phyloP scores from a whole-genome alignment of 768 basidiomycete genomes.

The Glaciozyma martinii region DNA sequence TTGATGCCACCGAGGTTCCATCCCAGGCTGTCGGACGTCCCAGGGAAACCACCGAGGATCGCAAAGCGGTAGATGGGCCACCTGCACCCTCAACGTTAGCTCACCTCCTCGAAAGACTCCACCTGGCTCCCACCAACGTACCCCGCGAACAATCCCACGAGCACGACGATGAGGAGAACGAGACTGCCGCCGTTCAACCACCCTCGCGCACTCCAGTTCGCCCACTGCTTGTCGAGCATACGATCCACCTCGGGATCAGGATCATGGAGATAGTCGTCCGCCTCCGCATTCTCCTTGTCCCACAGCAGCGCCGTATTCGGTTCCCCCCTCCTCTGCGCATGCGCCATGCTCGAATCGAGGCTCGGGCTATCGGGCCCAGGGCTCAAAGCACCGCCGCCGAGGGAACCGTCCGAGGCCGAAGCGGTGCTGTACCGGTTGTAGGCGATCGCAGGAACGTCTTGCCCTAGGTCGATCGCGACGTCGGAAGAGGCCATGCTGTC shows the following conservation, averaged over 20 bases:
- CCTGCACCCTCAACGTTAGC: slow-evolving; percentile 33
- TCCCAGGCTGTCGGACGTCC: slow-evolving; percentile 1
- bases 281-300: slow-evolving; percentile 32
- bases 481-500: slow-evolving; percentile 27
- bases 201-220: slow-evolving; percentile 69
- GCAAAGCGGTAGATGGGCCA: slow-evolving; percentile 55
- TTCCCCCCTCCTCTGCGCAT: neutral
- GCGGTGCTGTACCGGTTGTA: slow-evolving; percentile 6
- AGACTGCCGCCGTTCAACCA: slow-evolving; percentile 69
- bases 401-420: neutral
- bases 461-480: slow-evolving; percentile 18
- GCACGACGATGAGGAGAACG: slow-evolving; percentile 57
- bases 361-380: neutral
- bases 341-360: neutral
- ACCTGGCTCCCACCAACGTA: slow-evolving; percentile 49
- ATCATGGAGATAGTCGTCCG: slow-evolving; percentile 34
- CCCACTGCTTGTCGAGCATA: slow-evolving; percentile 45
- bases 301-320: slow-evolving; percentile 23
- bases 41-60: neutral
- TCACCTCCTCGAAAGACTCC: too few relatives aligned
- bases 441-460: slow-evolving; percentile 7
- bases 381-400: slow-evolving; percentile 16
- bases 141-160: slow-evolving; percentile 76
- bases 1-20: slow-evolving; percentile 88
- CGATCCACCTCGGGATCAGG: slow-evolving; percentile 44